These are phyloP conservation scores for Leptodermis oblonga DNA, from an alignment of 257 asterid genomes.

Conservation along the genomic window DNA sequence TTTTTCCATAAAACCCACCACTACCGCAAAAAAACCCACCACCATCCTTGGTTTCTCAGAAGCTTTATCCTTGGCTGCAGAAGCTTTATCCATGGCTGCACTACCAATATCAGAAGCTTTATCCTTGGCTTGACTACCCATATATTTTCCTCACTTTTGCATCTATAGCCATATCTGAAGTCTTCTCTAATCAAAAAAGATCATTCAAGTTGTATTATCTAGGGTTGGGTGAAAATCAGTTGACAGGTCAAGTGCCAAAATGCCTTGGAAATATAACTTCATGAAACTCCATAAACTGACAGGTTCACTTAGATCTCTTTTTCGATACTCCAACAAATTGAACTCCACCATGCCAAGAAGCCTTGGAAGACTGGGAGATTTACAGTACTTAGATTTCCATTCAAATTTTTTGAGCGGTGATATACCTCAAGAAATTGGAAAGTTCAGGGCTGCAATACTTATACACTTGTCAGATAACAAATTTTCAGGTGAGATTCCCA, in stretches of 20 bases:
- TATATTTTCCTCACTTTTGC: too few relatives aligned
- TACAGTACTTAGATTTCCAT: neutral
- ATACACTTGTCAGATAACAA: neutral
- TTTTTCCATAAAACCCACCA: too few relatives aligned
- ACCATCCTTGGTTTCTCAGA: too few relatives aligned
- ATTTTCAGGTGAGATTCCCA: neutral
- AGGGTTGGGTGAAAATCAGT: neutral
- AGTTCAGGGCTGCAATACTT: neutral
- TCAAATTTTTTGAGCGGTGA: neutral
- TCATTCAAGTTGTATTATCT: neutral
- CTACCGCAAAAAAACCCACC: too few relatives aligned
- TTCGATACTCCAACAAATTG: neutral
- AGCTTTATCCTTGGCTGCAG: too few relatives aligned
- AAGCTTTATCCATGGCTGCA: too few relatives aligned
- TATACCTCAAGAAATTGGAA: neutral
- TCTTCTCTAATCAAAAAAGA: too few relatives aligned
- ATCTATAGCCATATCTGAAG: too few relatives aligned
- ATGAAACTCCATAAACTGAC: too few relatives aligned
- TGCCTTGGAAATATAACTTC: conserved; percentile 11
- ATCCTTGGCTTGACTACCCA: too few relatives aligned
- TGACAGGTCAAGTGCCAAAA: neutral
- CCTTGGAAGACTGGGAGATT: too few relatives aligned
- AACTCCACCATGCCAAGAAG: neutral
- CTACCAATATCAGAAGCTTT: too few relatives aligned
- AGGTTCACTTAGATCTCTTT: neutral